A percentile compares a stretch with the other conserved stretches of the same genome.
Evolutionary conservation across 1,284 basidiomycete genomes (phyloP).

Genomic region (Salmacisia buchloeana): DNA sequence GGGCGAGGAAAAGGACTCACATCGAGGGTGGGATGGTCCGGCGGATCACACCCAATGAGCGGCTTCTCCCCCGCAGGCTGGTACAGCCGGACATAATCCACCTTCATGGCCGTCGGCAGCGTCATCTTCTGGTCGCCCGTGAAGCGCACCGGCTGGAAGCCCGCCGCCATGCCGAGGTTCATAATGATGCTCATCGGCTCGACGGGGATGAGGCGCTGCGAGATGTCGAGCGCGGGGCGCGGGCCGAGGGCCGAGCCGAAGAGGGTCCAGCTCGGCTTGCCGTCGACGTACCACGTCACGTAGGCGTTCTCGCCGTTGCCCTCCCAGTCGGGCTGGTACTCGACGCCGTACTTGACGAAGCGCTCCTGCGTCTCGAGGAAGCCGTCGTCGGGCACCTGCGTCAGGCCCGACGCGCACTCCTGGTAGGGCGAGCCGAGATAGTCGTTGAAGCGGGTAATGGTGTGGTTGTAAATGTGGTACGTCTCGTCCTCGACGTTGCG

Average conservation of each 20-base stretch:
- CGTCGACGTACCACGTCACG: constrained; percentile 44
- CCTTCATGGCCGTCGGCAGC: constrained; percentile 27
- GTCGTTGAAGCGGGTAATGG: constrained; percentile 12
- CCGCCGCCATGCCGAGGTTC: constrained; percentile 36
- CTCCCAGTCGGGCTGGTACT: constrained; percentile 39
- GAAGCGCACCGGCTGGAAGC: constrained; percentile 39
- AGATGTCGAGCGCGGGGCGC: constrained; percentile 24
- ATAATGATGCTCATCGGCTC: constrained; percentile 22
- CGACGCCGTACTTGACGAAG: constrained; percentile 15
- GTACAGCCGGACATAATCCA: constrained; percentile 44
- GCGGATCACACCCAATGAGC: constrained; percentile 33
- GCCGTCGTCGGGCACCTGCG: constrained; percentile 11
- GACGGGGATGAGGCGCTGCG: constrained; percentile 17
- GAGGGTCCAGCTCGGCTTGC: constrained; percentile 41
- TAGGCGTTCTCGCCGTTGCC: constrained; percentile 31
- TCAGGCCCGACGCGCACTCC: constrained; percentile 15
- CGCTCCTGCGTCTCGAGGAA: constrained; percentile 10
- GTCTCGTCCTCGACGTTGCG: constrained; percentile 11
- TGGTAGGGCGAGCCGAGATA: constrained; percentile 17
- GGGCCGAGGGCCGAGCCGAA: constrained; percentile 24
- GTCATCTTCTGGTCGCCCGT: constrained; percentile 12
- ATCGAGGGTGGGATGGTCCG: constrained; percentile 36
- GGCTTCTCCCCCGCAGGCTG: constrained; percentile 25
- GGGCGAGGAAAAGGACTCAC: not conserved
- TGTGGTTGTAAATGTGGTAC: constrained; percentile 7